Evolutionary conservation across 2,329 filamentous ascomycete species (phyloP).

Genomic region (Penicillium sp.): DNA sequence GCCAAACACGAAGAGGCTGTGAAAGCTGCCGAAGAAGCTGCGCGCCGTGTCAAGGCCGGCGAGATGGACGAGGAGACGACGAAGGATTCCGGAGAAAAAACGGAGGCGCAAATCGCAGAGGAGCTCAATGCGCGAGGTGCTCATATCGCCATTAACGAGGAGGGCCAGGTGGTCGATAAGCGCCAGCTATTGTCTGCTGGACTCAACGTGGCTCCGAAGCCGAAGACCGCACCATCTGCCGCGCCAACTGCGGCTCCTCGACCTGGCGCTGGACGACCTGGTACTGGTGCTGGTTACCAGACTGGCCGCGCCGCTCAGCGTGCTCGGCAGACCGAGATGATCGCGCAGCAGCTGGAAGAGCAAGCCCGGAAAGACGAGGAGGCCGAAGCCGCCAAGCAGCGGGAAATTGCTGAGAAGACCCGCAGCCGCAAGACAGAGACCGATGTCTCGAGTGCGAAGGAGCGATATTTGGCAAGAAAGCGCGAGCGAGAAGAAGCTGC

Average conservation of each 20-base stretch:
- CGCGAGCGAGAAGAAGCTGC: slow-evolving; percentile 51
- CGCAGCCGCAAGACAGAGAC: slow-evolving; percentile 60
- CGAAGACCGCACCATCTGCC: slow-evolving; percentile 40
- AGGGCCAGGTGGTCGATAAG: slow-evolving; percentile 66
- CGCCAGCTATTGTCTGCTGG: slow-evolving; percentile 63
- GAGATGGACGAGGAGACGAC: slow-evolving; percentile 32
- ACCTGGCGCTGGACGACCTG: slow-evolving; percentile 18
- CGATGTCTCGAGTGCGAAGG: slow-evolving; percentile 62
- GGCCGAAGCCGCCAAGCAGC: slow-evolving; percentile 57
- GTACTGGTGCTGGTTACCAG: slow-evolving; percentile 32
- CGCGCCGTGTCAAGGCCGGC: slow-evolving; percentile 37
- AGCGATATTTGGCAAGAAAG: slow-evolving; percentile 63
- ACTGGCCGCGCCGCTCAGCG: slow-evolving; percentile 48
- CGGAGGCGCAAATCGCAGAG: slow-evolving; percentile 56
- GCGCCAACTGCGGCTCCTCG: slow-evolving; percentile 21
- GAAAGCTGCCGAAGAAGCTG: slow-evolving; percentile 54
- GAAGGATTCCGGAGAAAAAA: slow-evolving; percentile 39
- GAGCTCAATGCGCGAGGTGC: slow-evolving; percentile 56
- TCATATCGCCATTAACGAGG: slow-evolving; percentile 61
- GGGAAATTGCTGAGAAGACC: slow-evolving; percentile 55
- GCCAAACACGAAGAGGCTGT: slow-evolving; percentile 58
- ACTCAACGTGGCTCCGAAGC: slow-evolving; percentile 61
- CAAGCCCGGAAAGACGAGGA: slow-evolving; percentile 57
- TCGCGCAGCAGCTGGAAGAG: slow-evolving; percentile 61
- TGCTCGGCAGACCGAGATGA: slow-evolving; percentile 61